phyloP scores from a whole-genome alignment of 768 basidiomycete species.

The Leccinum uliginosum region DNA sequence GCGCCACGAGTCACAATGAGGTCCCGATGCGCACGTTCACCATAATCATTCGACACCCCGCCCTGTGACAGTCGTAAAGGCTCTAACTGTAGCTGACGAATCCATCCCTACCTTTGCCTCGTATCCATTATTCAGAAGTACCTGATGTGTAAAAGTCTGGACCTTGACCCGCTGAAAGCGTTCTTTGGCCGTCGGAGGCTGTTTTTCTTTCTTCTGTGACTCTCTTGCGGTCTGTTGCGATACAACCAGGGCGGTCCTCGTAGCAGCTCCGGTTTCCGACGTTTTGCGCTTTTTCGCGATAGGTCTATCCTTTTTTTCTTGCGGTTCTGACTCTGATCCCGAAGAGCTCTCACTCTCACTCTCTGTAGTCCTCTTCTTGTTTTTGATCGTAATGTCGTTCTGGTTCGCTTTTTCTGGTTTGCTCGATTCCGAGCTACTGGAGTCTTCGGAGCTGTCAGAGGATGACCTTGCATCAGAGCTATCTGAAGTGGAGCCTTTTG shows the following conservation, averaged over 20 bases:
- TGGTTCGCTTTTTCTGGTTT: conserved; percentile 8
- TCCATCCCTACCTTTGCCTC: conserved; percentile 60
- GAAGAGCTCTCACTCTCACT: neutral
- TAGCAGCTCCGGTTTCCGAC: conserved; percentile 45
- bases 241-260: conserved; percentile 40
- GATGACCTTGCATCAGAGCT: conserved; percentile 17
- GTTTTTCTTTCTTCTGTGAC: conserved; percentile 13
- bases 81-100: neutral
- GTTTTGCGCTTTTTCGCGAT: conserved; percentile 61
- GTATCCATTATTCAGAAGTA: conserved; percentile 69
- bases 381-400: neutral
- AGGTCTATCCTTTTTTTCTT: conserved; percentile 15
- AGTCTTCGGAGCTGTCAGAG: conserved; percentile 9
- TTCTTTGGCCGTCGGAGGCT: conserved; percentile 42
- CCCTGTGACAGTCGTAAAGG: conserved; percentile 37
- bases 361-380: neutral
- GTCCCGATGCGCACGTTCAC: conserved; percentile 78
- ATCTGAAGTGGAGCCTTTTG: conserved; percentile 8
- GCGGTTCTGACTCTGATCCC: neutral
- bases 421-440: conserved; percentile 13
- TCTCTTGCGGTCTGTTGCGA: neutral
- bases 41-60: conserved; percentile 76
- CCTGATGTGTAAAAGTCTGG: conserved; percentile 43
- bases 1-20: conserved; percentile 91
- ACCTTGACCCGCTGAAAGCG: conserved; percentile 81